phyloP scores from a whole-genome alignment of 768 basidiomycete species.

The Astraeus odoratus region DNA sequence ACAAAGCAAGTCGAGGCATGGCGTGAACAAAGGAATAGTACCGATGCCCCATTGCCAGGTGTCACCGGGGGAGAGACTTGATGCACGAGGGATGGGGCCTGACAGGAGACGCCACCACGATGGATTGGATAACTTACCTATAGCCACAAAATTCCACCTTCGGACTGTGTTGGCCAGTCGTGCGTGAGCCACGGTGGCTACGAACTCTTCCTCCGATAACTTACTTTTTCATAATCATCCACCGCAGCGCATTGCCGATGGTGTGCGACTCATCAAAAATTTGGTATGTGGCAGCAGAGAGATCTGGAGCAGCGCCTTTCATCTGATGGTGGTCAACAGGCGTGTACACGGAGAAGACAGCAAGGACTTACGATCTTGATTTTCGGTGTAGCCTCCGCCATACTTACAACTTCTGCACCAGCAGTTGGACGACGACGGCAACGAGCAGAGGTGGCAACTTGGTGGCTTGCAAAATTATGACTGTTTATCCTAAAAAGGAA shows the following conservation, averaged over 20 bases:
- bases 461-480: background rate
- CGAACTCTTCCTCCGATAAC: slow-evolving; percentile 17
- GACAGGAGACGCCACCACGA: background rate
- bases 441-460: too few relatives aligned
- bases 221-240: slow-evolving; percentile 99
- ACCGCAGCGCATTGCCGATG: slow-evolving; percentile 87
- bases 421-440: background rate
- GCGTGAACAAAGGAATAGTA: too few relatives aligned
- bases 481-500: slow-evolving; percentile 6
- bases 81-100: background rate
- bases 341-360: background rate
- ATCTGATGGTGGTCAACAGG: slow-evolving; percentile 54
- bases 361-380: slow-evolving; percentile 25
- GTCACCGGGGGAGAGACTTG: too few relatives aligned
- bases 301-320: slow-evolving; percentile 72
- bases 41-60: too few relatives aligned
- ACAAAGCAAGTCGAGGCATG: slow-evolving; percentile 11
- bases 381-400: slow-evolving; percentile 25
- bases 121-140: slow-evolving; percentile 46
- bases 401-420: slow-evolving; percentile 5
- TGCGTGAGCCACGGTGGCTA: background rate
- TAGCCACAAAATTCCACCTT: slow-evolving; percentile 99
- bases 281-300: slow-evolving; percentile 87
- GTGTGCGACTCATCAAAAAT: slow-evolving; percentile 94
- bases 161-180: slow-evolving; percentile 40